Percentiles rank a stretch among this genome's conserved stretches.
Evolutionary conservation across 2,329 filamentous ascomycete genomes (phyloP).

Genomic region (Penicillium polonicum): DNA sequence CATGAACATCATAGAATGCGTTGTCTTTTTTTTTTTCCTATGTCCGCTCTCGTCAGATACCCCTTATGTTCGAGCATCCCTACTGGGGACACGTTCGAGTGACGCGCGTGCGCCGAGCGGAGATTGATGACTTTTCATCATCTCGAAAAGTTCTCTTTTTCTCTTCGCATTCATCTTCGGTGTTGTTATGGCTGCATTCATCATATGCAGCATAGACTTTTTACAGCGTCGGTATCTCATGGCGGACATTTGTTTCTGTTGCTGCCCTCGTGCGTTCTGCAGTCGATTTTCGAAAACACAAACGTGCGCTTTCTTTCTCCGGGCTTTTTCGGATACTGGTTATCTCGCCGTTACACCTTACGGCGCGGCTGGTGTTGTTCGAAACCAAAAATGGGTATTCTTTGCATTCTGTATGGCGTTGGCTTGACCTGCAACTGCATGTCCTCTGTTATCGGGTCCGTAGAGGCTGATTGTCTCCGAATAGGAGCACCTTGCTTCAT

Average conservation of each 20-base stretch:
- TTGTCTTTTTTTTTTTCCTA: conserved; percentile 48
- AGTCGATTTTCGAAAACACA: conserved; percentile 20
- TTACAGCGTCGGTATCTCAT: conserved; percentile 43
- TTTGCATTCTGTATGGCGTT: conserved; percentile 47
- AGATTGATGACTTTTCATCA: conserved; percentile 36
- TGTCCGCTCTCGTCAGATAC: conserved; percentile 50
- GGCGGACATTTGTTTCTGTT: conserved; percentile 33
- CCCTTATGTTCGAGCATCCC: conserved; percentile 45
- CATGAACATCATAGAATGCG: conserved; percentile 54
- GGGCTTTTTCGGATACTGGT: conserved; percentile 12
- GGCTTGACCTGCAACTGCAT: conserved; percentile 38
- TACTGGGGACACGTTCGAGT: conserved; percentile 38
- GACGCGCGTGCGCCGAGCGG: conserved; percentile 41
- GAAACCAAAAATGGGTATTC: conserved; percentile 26
- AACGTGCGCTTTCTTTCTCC: conserved; percentile 30
- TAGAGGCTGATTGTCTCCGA: conserved; percentile 31
- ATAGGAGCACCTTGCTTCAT: conserved; percentile 30
- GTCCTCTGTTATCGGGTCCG: conserved; percentile 36
- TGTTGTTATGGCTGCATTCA: conserved; percentile 42
- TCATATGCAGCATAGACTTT: conserved; percentile 43
- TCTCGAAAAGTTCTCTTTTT: conserved; percentile 40
- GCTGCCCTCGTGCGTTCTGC: conserved; percentile 28
- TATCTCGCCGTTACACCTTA: neutral
- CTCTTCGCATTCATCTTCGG: conserved; percentile 40
- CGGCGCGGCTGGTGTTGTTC: conserved; percentile 13